phyloP scores from a whole-genome alignment of 305 asterid species.

The Plantago lanceolata region DNA sequence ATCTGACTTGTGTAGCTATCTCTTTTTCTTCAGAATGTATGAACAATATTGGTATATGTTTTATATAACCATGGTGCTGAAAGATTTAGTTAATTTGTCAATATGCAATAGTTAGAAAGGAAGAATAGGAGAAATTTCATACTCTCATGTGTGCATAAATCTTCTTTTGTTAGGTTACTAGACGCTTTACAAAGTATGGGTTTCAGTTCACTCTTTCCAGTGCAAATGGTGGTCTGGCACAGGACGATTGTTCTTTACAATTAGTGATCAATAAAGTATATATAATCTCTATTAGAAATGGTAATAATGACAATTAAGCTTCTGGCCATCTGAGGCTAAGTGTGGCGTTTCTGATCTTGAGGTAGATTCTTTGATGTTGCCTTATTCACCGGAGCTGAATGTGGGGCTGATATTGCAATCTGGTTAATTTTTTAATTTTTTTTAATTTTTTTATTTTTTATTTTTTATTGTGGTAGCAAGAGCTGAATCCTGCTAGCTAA shows the following conservation, averaged over 20 bases:
- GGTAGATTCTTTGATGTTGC: not conserved
- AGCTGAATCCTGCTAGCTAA: too few relatives aligned
- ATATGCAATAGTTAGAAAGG: not conserved
- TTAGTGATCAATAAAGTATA: too few relatives aligned
- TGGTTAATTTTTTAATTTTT: conserved; percentile 2
- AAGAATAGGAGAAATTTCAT: not conserved
- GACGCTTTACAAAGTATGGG: conserved; percentile 56
- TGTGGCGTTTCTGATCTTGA: too few relatives aligned
- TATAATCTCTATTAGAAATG: too few relatives aligned
- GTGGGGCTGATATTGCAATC: not conserved
- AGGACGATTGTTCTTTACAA: conserved; percentile 88
- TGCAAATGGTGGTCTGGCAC: conserved; percentile 83
- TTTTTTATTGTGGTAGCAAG: too few relatives aligned
- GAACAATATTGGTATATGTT: too few relatives aligned
- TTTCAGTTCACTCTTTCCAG: conserved; percentile 62
- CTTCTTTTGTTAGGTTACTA: conserved; percentile 47
- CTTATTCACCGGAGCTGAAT: not conserved
- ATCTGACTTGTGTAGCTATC: not conserved
- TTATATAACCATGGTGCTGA: too few relatives aligned
- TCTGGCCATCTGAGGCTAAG: conserved; percentile 20
- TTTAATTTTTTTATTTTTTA: too few relatives aligned
- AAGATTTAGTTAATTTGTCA: not conserved
- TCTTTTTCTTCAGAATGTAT: too few relatives aligned
- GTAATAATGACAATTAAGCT: too few relatives aligned
- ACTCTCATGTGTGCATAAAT: not conserved